phyloP scores from a whole-genome alignment of 192 early-diverging fungal species.

The Coemansia sp. region DNA sequence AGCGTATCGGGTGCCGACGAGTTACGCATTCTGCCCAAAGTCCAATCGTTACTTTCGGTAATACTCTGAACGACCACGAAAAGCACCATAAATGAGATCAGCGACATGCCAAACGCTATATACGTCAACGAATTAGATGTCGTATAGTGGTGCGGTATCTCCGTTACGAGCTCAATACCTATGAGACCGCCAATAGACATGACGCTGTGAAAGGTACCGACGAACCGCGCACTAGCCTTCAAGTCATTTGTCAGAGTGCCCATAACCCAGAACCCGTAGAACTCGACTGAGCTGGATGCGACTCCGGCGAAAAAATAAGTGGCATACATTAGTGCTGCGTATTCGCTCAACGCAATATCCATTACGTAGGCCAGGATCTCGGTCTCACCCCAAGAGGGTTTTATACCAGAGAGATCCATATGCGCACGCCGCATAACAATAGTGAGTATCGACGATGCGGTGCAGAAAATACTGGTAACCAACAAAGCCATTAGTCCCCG shows the following conservation, averaged over 20 bases:
- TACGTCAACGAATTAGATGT: slow-evolving; percentile 35
- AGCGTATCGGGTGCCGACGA: neutral
- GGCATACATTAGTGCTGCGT: slow-evolving; percentile 20
- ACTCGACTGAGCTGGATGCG: slow-evolving; percentile 44
- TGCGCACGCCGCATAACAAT: slow-evolving; percentile 9
- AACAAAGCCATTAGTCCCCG: slow-evolving; percentile 25
- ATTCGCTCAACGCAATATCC: slow-evolving; percentile 10
- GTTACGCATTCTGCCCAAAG: slow-evolving; percentile 26
- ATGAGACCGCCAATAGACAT: slow-evolving; percentile 44
- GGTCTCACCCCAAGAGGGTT: slow-evolving; percentile 10
- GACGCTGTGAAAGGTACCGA: slow-evolving; percentile 39
- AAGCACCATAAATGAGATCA: slow-evolving; percentile 26
- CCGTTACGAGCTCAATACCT: slow-evolving; percentile 26
- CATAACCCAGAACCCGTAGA: slow-evolving; percentile 53
- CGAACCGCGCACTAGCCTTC: slow-evolving; percentile 42
- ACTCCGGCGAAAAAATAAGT: slow-evolving; percentile 45
- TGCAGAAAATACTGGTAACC: slow-evolving; percentile 14
- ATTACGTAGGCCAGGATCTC: slow-evolving; percentile 20
- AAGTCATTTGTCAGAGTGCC: slow-evolving; percentile 53
- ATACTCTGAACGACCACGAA: slow-evolving; percentile 41
- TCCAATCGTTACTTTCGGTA: slow-evolving; percentile 52
- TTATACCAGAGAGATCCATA: slow-evolving; percentile 15
- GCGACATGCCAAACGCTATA: slow-evolving; percentile 17
- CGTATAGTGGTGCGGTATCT: slow-evolving; percentile 17
- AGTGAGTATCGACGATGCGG: slow-evolving; percentile 18